Conservation (phyloP, 495 filamentous ascomycete genomes). For the Friedmanniomyces simplex region DNA sequence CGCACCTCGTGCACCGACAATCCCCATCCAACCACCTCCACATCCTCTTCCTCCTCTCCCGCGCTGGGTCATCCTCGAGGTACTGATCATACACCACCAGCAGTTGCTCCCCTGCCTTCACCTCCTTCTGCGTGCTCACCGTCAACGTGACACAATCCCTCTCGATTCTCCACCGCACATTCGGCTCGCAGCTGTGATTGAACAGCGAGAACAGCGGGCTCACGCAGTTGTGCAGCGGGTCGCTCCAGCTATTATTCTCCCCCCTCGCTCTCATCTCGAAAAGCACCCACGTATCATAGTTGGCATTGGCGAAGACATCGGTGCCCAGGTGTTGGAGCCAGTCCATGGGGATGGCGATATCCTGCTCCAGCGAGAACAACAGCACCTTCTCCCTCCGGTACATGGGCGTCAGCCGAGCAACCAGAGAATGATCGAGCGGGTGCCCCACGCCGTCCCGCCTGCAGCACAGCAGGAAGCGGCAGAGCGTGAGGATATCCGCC, state of each 20-base stretch:
- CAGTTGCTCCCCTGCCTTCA: constrained; percentile 12
- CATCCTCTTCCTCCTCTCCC: constrained; percentile 3
- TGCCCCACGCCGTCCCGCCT: background rate
- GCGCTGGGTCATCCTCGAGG: background rate
- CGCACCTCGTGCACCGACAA: constrained; percentile 13
- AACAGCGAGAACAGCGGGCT: constrained; percentile 15
- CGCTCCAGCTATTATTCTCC: constrained; percentile 16
- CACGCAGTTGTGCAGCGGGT: constrained; percentile 3
- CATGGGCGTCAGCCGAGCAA: constrained; percentile 16
- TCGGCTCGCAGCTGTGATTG: constrained; percentile 19
- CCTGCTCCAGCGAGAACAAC: constrained; percentile 1
- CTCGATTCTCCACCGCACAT: constrained; percentile 1
- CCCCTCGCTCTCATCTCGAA: constrained; percentile 7
- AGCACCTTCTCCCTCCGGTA: background rate
- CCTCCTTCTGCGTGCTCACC: background rate
- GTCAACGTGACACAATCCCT: background rate
- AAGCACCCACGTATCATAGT: constrained; percentile 19
- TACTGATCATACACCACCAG: constrained; percentile 17
- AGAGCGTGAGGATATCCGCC: background rate
- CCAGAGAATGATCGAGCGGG: constrained; percentile 13
- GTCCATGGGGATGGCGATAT: constrained; percentile 8
- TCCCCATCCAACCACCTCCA: constrained; percentile 14
- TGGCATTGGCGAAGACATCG: constrained; percentile 20
- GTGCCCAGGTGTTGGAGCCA: constrained; percentile 12
- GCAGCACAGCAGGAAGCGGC: constrained; percentile 1